phyloP scores from a whole-genome alignment of 495 filamentous ascomycete species.

The Cercophora sp. region DNA sequence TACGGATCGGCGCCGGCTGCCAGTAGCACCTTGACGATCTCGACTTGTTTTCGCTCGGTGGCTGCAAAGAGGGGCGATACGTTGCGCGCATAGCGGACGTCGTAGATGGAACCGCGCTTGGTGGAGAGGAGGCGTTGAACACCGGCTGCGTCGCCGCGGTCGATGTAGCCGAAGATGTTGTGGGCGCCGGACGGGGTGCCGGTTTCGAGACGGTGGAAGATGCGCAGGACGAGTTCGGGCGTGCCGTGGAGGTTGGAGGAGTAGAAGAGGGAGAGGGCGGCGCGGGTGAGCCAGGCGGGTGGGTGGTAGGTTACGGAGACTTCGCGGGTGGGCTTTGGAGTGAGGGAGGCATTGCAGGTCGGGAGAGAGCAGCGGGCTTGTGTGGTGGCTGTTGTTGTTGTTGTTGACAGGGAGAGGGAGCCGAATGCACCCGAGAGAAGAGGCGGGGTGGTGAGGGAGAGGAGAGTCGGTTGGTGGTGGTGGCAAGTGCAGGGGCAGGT shows the following conservation, averaged over 20 bases:
- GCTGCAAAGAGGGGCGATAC: neutral
- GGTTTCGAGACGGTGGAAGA: neutral
- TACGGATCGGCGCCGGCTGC: neutral
- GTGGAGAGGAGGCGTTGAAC: neutral
- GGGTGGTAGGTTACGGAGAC: neutral
- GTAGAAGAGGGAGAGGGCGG: neutral
- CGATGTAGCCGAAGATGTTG: conserved; percentile 1
- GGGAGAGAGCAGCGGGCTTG: neutral
- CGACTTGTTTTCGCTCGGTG: neutral
- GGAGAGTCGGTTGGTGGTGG: neutral
- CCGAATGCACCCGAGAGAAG: too few species aligned
- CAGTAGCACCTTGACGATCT: neutral
- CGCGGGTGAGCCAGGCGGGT: neutral
- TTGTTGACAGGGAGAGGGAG: too few species aligned
- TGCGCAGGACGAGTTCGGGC: neutral
- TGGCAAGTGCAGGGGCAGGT: neutral
- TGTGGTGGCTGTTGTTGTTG: too few species aligned
- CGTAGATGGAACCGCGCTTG: neutral
- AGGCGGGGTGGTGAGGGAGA: neutral
- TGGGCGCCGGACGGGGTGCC: neutral
- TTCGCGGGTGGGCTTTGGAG: neutral
- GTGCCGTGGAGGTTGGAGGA: neutral
- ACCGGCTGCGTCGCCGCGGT: neutral
- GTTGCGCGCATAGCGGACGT: neutral
- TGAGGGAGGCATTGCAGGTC: too few species aligned